These are phyloP conservation scores for Rhodotorula sp. DNA, from an alignment of 1,284 basidiomycete species.

Conservation along the genomic window DNA sequence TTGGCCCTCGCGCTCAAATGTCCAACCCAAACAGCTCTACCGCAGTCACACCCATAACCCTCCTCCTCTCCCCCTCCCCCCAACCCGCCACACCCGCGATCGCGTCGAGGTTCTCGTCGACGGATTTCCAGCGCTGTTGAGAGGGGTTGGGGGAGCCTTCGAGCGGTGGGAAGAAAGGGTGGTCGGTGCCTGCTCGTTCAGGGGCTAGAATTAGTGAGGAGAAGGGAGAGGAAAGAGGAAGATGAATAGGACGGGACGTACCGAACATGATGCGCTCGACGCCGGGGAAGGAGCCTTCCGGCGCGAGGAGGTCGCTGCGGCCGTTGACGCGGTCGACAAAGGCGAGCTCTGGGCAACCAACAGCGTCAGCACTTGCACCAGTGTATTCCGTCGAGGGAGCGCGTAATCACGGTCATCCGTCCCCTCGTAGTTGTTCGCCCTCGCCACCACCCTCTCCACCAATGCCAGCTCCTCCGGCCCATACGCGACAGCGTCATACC, in stretches of 20 bases:
- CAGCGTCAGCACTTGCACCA: too few species aligned
- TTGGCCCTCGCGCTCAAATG: background rate
- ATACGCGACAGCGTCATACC: constrained; percentile 78
- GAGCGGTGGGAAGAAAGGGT: constrained; percentile 84
- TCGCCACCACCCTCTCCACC: constrained; percentile 65
- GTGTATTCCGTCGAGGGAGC: too few species aligned
- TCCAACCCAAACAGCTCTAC: constrained; percentile 60
- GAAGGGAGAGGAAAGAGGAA: background rate
- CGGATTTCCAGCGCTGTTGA: constrained; percentile 67
- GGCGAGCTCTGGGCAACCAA: constrained; percentile 18
- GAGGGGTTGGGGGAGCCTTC: constrained; percentile 47
- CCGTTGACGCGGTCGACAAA: constrained; percentile 28
- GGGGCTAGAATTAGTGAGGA: background rate
- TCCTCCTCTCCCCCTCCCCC: constrained; percentile 61
- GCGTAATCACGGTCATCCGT: constrained; percentile 33
- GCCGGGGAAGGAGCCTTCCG: constrained; percentile 44
- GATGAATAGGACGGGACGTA: background rate
- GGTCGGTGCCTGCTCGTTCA: constrained; percentile 62
- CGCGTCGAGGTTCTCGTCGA: constrained; percentile 75
- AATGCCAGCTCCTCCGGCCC: constrained; percentile 77
- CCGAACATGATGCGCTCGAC: constrained; percentile 69
- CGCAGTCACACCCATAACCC: constrained; percentile 69
- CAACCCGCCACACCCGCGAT: constrained; percentile 66
- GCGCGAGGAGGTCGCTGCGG: constrained; percentile 29
- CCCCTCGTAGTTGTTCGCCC: constrained; percentile 58